phyloP scores from a whole-genome alignment of 106 monocot genomes.

The Chionographis japonica region DNA sequence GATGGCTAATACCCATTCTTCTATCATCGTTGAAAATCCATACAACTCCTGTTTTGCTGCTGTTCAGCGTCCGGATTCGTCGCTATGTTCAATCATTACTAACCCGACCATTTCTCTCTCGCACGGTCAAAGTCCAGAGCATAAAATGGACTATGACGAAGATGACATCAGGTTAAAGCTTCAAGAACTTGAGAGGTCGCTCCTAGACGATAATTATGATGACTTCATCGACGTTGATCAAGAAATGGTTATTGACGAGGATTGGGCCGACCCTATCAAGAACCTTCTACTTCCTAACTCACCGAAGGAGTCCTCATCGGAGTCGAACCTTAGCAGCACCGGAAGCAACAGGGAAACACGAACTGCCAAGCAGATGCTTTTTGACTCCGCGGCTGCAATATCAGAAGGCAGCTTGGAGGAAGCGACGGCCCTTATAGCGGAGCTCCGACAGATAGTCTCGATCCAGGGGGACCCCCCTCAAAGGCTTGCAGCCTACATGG shows the following conservation, averaged over 20 bases:
- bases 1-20: constrained; percentile 29
- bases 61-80: constrained; percentile 25
- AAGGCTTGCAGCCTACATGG: constrained; percentile 84
- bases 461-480: constrained; percentile 91
- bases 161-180: constrained; percentile 78
- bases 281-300: constrained; percentile 45
- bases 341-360: constrained; percentile 43
- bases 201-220: constrained; percentile 62
- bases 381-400: constrained; percentile 73
- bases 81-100: constrained; percentile 40
- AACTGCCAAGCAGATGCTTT: constrained; percentile 82
- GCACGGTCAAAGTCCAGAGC: constrained; percentile 42
- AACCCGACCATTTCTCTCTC: constrained; percentile 52
- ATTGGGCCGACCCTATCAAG: constrained; percentile 76
- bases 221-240: constrained; percentile 28
- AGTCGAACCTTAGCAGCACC: constrained; percentile 54
- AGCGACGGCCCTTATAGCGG: constrained; percentile 55
- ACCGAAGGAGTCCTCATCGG: constrained; percentile 73
- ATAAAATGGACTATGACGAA: constrained; percentile 58
- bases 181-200: constrained; percentile 77
- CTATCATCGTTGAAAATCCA: constrained; percentile 37
- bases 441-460: constrained; percentile 80
- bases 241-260: constrained; percentile 42
- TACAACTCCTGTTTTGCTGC: constrained; percentile 42
- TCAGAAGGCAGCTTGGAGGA: constrained; percentile 64